Percentiles rank a stretch among this genome's conserved stretches.
These are phyloP conservation scores for Passiflora organensis DNA, from an alignment of 345 rosid species.

Conservation along the genomic window DNA sequence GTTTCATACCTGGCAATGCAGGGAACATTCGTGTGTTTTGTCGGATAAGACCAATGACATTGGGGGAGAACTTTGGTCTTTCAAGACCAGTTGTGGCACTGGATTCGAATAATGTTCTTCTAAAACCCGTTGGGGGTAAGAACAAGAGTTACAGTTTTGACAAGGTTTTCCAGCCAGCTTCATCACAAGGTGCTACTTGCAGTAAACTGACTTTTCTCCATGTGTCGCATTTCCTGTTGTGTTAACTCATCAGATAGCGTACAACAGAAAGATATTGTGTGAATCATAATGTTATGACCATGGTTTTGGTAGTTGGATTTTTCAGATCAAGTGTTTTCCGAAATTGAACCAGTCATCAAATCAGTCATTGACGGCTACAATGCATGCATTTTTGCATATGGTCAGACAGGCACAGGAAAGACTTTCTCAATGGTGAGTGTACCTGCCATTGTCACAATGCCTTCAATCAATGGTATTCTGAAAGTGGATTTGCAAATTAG, in stretches of 20 bases:
- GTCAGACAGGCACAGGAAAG: slow-evolving; percentile 89
- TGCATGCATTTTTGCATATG: slow-evolving; percentile 76
- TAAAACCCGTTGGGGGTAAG: slow-evolving; percentile 38
- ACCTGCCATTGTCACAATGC: no score
- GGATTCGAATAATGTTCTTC: slow-evolving; percentile 43
- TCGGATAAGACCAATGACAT: slow-evolving; percentile 49
- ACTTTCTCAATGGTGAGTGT: slow-evolving; percentile 78
- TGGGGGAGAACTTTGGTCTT: slow-evolving; percentile 25
- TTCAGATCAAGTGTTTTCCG: slow-evolving; percentile 71
- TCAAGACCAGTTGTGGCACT: slow-evolving; percentile 37
- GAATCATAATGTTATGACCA: neutral
- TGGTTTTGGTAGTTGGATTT: slow-evolving; percentile 7
- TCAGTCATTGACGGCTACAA: slow-evolving; percentile 79
- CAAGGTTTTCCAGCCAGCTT: slow-evolving; percentile 53
- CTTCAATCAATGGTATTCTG: no score
- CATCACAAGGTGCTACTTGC: slow-evolving; percentile 61
- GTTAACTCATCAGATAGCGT: no score
- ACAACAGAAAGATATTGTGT: no score
- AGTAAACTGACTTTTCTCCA: neutral
- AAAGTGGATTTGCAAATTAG: neutral
- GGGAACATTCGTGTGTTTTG: slow-evolving; percentile 82
- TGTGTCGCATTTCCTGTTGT: neutral
- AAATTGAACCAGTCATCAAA: slow-evolving; percentile 72
- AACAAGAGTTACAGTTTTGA: slow-evolving; percentile 55
- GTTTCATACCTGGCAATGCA: slow-evolving; percentile 28